Base-by-base conservation (phyloP, 1,284 basidiomycete species). In the Ustilago bromivora region DNA sequence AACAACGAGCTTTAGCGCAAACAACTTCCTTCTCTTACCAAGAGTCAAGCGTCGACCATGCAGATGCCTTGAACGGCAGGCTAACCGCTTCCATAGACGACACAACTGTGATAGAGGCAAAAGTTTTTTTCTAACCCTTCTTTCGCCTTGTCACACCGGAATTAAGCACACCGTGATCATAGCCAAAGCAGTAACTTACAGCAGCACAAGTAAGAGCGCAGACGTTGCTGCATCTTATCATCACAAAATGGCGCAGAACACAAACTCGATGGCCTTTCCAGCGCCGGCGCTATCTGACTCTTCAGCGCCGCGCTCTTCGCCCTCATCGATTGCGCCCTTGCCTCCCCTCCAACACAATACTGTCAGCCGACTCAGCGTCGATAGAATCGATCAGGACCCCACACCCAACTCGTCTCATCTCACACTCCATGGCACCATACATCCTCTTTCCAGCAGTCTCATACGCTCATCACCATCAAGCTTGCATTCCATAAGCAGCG, bases 371-470 rank as follows among this genome's bases (percentile, higher is more conserved):
- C 54, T 47, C 56, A 65, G 58, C 51, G 34, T 71, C 12, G 63
- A 71, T 23, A n/a, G 19, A 10, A 34, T 54, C 1, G 11, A 23
- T n/a, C 28, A 12, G 1, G n/a, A 47, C 7, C 46, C 12, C 43
- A 34, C 38, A 9, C 38, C 40, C 23, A 46, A 60, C 19, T 19
- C 17, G 0, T 59, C 70, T 9, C 51, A 52, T 41, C 53, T 63
- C 56, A 66, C 51, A 52, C 49, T 66, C 15, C 51, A 62, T n/a
- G 34, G 41, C 10, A 15, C 59, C 7, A 56, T 71, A 23, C 49
- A 61, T 31, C 70, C 70, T 32, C 70, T 61, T 28, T 35, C 38
- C n/a, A 71, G 70, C 57, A 71, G 70, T 41, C 47, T 66, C 6
- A 43, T 62, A 13, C 60, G 57, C 43, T 60, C 31, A n/a, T 8